These are phyloP conservation scores for Maudiozyma saulgeensis DNA, from an alignment of 805 yeast genomes.

Conservation along the genomic window DNA sequence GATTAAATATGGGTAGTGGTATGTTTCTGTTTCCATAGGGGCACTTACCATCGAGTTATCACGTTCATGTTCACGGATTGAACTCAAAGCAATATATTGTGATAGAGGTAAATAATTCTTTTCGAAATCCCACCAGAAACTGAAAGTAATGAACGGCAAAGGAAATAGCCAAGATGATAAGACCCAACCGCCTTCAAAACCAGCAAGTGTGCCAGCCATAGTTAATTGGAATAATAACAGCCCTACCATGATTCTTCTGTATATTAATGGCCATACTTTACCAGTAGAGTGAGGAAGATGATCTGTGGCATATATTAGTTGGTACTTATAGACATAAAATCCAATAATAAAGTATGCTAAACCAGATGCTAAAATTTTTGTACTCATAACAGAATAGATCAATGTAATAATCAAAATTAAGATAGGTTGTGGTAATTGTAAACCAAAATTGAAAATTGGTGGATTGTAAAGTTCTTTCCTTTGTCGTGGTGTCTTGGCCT, in stretches of 20 bases:
- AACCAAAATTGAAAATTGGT: conserved; percentile 84
- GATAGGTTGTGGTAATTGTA: conserved; percentile 86
- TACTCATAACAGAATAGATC: conserved; percentile 81
- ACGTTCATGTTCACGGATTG: conserved; percentile 46
- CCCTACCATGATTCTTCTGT: conserved; percentile 74
- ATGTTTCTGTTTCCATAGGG: conserved; percentile 36
- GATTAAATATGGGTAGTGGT: conserved; percentile 67
- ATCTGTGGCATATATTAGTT: conserved; percentile 77
- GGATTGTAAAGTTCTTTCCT: conserved; percentile 69
- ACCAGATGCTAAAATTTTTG: conserved; percentile 79
- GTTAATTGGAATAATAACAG: conserved; percentile 77
- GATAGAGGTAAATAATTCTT: conserved; percentile 72
- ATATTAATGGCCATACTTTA: conserved; percentile 87
- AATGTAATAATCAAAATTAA: conserved; percentile 75
- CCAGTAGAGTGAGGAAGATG: conserved; percentile 98
- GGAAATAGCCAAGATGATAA: conserved; percentile 68
- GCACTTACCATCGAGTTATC: conserved; percentile 17
- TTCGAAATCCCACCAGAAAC: conserved; percentile 71
- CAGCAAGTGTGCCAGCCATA: conserved; percentile 82
- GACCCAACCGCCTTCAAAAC: conserved; percentile 66
- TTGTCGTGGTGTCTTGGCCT: conserved; percentile 77
- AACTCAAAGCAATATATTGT: conserved; percentile 76
- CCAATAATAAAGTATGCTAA: conserved; percentile 76
- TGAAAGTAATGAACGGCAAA: conserved; percentile 58
- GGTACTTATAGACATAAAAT: conserved; percentile 83